Evolutionary conservation across 768 basidiomycete species (phyloP).

Genomic region (Collybia nuda): DNA sequence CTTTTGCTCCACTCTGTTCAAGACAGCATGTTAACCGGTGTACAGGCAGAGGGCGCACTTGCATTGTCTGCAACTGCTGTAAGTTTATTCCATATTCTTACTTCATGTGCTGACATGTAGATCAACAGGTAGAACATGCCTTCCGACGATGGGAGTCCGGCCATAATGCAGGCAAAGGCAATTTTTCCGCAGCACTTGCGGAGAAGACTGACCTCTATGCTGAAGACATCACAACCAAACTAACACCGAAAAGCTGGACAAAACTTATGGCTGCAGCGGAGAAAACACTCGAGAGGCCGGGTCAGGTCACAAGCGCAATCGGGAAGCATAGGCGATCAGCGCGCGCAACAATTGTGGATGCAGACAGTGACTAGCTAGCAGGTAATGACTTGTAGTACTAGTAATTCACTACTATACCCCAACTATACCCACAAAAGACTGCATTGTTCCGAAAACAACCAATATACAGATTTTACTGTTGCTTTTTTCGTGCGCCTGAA

Average conservation of each 20-base stretch:
- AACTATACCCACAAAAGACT: not conserved
- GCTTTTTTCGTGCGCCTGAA: not conserved
- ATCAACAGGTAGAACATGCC: constrained; percentile 1
- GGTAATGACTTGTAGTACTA: too few relatives aligned
- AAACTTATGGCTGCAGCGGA: constrained; percentile 1
- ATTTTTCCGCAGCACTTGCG: constrained; percentile 1
- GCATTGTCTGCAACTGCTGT: constrained; percentile 4
- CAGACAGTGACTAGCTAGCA: constrained; percentile 6
- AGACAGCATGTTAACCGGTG: not conserved
- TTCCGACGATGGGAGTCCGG: constrained; percentile 3
- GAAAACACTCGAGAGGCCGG: not conserved
- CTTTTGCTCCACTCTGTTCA: not conserved
- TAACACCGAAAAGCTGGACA: constrained; percentile 1
- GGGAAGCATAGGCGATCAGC: not conserved
- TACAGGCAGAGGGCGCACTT: not conserved
- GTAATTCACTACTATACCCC: not conserved
- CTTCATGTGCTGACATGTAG: too few relatives aligned
- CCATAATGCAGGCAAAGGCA: not conserved
- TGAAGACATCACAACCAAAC: not conserved
- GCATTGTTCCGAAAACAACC: not conserved
- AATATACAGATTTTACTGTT: not conserved
- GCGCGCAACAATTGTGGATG: not conserved
- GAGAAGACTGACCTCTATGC: not conserved
- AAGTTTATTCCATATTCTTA: too few relatives aligned
- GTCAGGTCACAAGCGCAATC: not conserved